Evolutionary conservation across 1,139 yeast genomes (phyloP).

Genomic region (Hemisphaericaspora xylanilytica): DNA sequence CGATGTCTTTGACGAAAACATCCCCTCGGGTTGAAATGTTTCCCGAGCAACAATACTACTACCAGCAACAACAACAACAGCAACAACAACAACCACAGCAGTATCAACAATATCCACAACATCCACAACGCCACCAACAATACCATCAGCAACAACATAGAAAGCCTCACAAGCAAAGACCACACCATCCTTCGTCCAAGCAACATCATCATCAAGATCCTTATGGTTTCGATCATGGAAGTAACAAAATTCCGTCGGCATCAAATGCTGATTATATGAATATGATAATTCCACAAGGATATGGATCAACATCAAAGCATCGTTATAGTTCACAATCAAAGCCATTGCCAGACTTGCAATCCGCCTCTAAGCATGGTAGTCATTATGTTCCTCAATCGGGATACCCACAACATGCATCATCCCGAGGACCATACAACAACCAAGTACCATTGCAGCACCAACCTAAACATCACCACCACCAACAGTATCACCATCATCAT

Average conservation of each 20-base stretch:
- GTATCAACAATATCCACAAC: background rate
- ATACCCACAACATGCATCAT: constrained; percentile 5
- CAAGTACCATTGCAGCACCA: constrained; percentile 12
- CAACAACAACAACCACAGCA: constrained; percentile 9
- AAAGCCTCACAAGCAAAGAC: constrained; percentile 2
- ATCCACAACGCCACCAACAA: constrained; percentile 3
- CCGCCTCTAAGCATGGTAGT: background rate
- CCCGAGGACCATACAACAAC: constrained; percentile 3
- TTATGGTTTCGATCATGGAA: constrained; percentile 6
- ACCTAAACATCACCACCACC: constrained; percentile 13
- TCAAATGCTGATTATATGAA: constrained; percentile 11
- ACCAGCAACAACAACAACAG: background rate
- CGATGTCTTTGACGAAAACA: background rate
- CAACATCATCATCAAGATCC: constrained; percentile 7
- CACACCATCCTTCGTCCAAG: background rate
- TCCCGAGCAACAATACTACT: constrained; percentile 6
- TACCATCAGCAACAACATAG: constrained; percentile 7
- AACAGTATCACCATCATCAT: too few relatives aligned
- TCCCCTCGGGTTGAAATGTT: constrained; percentile 1
- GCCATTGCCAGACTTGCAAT: background rate
- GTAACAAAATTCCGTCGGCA: constrained; percentile 13
- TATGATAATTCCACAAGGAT: constrained; percentile 1
- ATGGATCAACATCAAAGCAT: constrained; percentile 6
- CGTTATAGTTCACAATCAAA: constrained; percentile 17
- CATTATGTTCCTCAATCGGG: constrained; percentile 1